Evolutionary conservation across 2,329 filamentous ascomycete genomes (phyloP).

Genomic region (Drechslerella stenobrocha): DNA sequence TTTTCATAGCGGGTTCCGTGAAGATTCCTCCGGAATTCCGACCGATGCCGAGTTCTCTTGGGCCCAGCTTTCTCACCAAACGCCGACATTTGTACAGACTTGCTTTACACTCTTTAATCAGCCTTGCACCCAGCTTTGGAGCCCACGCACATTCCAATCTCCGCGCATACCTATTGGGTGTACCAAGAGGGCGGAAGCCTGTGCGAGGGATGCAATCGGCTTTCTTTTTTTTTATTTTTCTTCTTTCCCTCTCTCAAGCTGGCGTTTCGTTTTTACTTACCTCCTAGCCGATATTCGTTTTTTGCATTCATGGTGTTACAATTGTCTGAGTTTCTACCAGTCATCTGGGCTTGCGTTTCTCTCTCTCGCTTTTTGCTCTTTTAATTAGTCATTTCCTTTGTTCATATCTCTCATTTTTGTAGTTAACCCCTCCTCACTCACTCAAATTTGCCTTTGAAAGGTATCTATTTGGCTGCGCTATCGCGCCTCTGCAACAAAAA

Average conservation of each 20-base stretch:
- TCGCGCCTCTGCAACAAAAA: conserved; percentile 26
- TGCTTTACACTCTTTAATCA: conserved; percentile 48
- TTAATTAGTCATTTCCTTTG: background rate
- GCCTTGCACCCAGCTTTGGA: conserved; percentile 8
- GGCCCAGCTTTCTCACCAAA: too few relatives aligned
- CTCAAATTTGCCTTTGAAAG: conserved; percentile 46
- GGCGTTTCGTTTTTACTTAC: background rate
- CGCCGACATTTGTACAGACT: conserved; percentile 31
- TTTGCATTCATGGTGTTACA: conserved; percentile 33
- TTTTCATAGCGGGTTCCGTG: conserved; percentile 23
- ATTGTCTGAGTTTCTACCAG: conserved; percentile 1
- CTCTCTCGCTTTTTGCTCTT: background rate
- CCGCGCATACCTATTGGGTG: conserved; percentile 2
- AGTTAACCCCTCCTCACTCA: conserved; percentile 50
- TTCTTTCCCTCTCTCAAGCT: background rate
- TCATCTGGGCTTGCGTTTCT: background rate
- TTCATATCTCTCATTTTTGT: conserved; percentile 15
- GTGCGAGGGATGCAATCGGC: background rate
- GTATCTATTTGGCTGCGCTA: conserved; percentile 50
- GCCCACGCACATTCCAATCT: conserved; percentile 2
- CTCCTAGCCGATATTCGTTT: background rate
- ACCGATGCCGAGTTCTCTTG: conserved; percentile 37
- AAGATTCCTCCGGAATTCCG: conserved; percentile 17
- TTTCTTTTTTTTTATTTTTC: conserved; percentile 5
- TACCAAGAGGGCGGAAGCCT: conserved; percentile 4